Evolutionary conservation across 2,329 filamentous ascomycete species (phyloP), one percentile per base, ranked within the genome.

Genomic region (Cercospora sp.): DNA sequence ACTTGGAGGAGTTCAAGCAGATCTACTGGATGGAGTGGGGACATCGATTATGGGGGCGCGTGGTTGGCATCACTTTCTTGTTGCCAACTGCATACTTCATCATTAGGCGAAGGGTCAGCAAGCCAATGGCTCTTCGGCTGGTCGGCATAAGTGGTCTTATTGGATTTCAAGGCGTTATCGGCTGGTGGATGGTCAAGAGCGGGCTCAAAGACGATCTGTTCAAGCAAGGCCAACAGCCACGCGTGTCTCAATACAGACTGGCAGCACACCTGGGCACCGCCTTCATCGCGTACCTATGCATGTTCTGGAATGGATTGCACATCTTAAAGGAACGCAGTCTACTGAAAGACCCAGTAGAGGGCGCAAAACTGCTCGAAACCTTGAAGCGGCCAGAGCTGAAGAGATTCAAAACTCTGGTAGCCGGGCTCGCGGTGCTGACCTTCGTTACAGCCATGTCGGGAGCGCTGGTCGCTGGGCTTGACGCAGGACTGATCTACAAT

Each of bases 11-110:
- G 79, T 99, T 98, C 84, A 97, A 98, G 81, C 91, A 95, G 79
- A 99, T 99, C 73, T 99, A 98, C 86, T 99, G 91, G 80, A 98
- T 98, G 95, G 95, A 99, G 84, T 99, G 95, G 95, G 89, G 90
- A 53, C 95, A 99, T 80, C 89, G 95, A 31, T 86, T 97, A 65
- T 98, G 95, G 94, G 95, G 95, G 57, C 90, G 95, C 72, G 85
- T 96, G 74, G 92, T 99, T 67, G 95, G 95, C 67, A 80, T 98
- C 70, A 91, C 92, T 61, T 97, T 98, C 80, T 89, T 97, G 59
- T 77, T 97, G 1, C 95, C 95, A 1, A 92, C 94, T 7, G 81
- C 90, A 65, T 98, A 97, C 84, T 96, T 98, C 77, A 87, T 97
- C 76, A 89, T 90, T 20, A 89, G 91, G 53, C 88, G 91, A 72